phyloP scores from a whole-genome alignment of 2,329 filamentous ascomycete species.

The Zasmidium angulare region DNA sequence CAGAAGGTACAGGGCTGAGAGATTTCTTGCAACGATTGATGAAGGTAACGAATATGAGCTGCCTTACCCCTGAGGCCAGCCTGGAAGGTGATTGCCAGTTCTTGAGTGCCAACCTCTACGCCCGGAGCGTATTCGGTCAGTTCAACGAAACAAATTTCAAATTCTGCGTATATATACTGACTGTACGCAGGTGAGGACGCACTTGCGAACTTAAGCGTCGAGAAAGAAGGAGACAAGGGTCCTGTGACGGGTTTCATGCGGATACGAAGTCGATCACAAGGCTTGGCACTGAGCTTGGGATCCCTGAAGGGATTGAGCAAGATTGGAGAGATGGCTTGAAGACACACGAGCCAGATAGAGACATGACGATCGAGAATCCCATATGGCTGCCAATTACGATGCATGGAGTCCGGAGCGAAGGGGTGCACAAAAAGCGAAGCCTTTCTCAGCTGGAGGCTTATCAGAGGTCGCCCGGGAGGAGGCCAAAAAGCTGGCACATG shows the following conservation, averaged over 20 bases:
- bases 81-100: constrained; percentile 98
- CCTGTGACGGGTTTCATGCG: constrained; percentile 96
- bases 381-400: neutral
- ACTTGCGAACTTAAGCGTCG: constrained; percentile 93
- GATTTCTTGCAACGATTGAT: constrained; percentile 93
- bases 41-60: constrained; percentile 98
- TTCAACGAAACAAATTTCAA: constrained; percentile 29
- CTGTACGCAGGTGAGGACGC: constrained; percentile 81
- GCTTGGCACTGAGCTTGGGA: constrained; percentile 87
- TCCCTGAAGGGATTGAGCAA: constrained; percentile 94
- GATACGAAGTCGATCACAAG: constrained; percentile 95
- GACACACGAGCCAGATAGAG: neutral
- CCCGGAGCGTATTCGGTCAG: constrained; percentile 96
- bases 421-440: neutral
- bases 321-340: constrained; percentile 37
- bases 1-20: constrained; percentile 73
- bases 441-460: neutral
- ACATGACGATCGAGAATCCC: neutral
- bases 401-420: constrained; percentile 7
- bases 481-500: neutral
- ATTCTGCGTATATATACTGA: constrained; percentile 17
- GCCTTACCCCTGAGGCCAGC: constrained; percentile 91
- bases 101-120: constrained; percentile 94
- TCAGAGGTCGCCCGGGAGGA: neutral
- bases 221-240: constrained; percentile 93